Base-by-base conservation (phyloP, 2,329 filamentous ascomycete species). In the Didymella sp. region DNA sequence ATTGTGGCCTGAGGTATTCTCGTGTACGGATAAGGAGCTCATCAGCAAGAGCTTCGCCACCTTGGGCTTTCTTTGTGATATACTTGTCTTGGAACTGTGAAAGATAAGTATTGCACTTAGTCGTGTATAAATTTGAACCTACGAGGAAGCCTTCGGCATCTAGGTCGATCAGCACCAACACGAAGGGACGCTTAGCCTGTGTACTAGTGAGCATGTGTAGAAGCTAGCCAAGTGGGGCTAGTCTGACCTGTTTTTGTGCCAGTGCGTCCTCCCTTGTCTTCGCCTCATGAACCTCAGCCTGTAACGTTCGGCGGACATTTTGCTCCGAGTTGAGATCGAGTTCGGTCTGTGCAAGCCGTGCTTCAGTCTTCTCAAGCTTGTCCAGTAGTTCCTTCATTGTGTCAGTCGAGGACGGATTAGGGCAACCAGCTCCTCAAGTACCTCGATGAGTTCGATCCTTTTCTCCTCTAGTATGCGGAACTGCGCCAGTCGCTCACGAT, bases 281-380 rank as follows among this genome's bases (percentile, higher is more conserved):
- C 27, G 67, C 63, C 37, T 76, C 73, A 4, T 67, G 64, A 15
- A 71, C 66, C 46, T 76, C 73, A 17, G 72, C 61, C 40, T 76
- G 73, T 28, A 76, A 45, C 12, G 72, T 74, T 33, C 73, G 63
- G 21, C 73, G 66, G 24, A 76, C 73, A 61, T 74, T 76, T 38
- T 76, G 73, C 51, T 76, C 73, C 2, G 73, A 75, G 40, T 69
- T 66, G 41, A 76, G 71, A 44, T 76, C 73, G 19, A 76, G 68
- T 61, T 74, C 71, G 21, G 71, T 74, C 40, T 75, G 73, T 50
- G 68, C 55, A 31, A 76, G 72, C 51, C 64, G 69, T 45, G 71
- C 68, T 62, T 76, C 73, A 22, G 69, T 70, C 55, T 73, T 73
- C 51, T 76, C 73, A 25, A 76, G 71, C 48, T 75, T 76, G 38